Conservation (phyloP, 129 eudicot species). For the Helianthus tuberosus region DNA sequence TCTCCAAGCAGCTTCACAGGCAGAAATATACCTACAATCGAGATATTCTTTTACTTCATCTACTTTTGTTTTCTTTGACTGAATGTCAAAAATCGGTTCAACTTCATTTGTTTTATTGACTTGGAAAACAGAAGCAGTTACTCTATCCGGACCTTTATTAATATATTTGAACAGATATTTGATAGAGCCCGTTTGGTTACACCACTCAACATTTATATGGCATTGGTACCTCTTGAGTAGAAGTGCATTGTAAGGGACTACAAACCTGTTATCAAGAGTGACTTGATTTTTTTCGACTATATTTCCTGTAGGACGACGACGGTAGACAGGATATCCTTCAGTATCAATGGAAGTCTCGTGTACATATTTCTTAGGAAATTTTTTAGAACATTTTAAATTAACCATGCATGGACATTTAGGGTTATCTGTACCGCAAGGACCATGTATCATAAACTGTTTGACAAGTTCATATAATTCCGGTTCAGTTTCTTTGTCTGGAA, state of each 20-base stretch:
- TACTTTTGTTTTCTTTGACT: neutral
- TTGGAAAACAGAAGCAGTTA: no score
- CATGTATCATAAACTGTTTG: conserved; percentile 16
- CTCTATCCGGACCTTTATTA: no score
- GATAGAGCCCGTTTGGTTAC: neutral
- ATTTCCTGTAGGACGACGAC: neutral
- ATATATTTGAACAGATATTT: no score
- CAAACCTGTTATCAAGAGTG: neutral
- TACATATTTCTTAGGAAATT: neutral
- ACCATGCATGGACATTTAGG: conserved; percentile 3
- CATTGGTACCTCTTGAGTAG: neutral
- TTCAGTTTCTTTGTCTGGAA: conserved; percentile 5
- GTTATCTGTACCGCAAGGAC: conserved; percentile 23
- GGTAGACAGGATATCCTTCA: neutral
- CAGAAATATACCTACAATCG: neutral
- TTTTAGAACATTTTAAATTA: neutral
- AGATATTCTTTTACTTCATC: neutral
- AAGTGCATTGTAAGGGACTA: neutral
- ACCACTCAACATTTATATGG: neutral
- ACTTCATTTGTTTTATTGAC: neutral
- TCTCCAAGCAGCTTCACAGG: neutral
- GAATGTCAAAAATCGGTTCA: no score
- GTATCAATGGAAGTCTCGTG: neutral
- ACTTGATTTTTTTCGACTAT: neutral
- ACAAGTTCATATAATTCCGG: neutral